These are phyloP conservation scores for Linanthus parryae DNA, from an alignment of 148 eudicot species.

Conservation along the genomic window DNA sequence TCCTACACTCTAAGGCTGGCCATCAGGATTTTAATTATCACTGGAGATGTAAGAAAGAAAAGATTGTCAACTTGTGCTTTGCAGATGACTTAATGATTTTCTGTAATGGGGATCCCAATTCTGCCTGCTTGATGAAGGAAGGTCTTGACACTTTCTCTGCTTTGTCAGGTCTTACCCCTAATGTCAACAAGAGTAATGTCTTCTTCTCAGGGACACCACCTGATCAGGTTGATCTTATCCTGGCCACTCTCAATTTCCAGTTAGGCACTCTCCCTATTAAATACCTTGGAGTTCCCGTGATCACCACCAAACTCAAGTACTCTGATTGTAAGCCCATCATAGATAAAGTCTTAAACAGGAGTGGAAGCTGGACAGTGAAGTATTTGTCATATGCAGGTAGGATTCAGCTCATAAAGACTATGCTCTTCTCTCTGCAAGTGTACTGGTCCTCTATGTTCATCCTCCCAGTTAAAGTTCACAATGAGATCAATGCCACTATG, in stretches of 20 bases:
- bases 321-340: neutral
- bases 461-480: neutral
- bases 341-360: neutral
- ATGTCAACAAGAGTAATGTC: neutral
- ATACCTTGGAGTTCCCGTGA: neutral
- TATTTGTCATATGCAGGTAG: neutral
- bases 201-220: too few species aligned
- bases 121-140: neutral
- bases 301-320: neutral
- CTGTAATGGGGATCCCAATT: neutral
- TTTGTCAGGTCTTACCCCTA: neutral
- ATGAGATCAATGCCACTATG: neutral
- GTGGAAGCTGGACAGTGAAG: neutral
- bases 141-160: neutral
- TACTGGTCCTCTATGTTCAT: neutral
- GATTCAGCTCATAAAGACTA: neutral
- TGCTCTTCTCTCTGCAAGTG: neutral
- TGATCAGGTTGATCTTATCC: neutral
- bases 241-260: neutral
- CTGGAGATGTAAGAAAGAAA: neutral
- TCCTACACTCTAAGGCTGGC: neutral
- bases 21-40: neutral
- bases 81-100: neutral
- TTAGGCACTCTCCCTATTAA: neutral
- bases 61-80: neutral